Conservation (phyloP, 345 rosid genomes). For the Camelina sativa region DNA sequence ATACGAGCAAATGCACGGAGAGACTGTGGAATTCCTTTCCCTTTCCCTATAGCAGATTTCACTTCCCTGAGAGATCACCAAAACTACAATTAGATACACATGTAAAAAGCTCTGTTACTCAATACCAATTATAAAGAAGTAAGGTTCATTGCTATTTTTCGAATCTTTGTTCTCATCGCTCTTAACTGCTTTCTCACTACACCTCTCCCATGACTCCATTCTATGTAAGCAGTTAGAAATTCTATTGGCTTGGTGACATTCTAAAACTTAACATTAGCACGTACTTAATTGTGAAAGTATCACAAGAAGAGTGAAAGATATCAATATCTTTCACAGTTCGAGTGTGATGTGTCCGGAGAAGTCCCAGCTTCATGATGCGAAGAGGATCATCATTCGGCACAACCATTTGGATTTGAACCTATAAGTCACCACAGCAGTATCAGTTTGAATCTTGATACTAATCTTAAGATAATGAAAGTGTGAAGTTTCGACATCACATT, state of each 20-base stretch:
- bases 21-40: conserved; percentile 82
- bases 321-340: conserved; percentile 49
- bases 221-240: background rate
- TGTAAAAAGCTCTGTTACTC: background rate
- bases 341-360: conserved; percentile 53
- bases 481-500: background rate
- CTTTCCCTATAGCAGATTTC: conserved; percentile 67
- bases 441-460: conserved; percentile 10
- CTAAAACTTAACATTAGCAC: conserved; percentile 44
- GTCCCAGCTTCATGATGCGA: conserved; percentile 56
- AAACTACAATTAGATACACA: conserved; percentile 19
- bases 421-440: conserved; percentile 38
- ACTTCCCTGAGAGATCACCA: conserved; percentile 63
- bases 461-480: background rate
- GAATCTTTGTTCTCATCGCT: background rate
- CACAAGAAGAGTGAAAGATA: conserved; percentile 48
- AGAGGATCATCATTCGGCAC: conserved; percentile 58
- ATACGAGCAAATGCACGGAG: conserved; percentile 89
- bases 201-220: background rate
- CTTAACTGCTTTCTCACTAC: conserved; percentile 1
- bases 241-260: background rate
- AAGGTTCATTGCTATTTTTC: background rate
- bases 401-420: conserved; percentile 64
- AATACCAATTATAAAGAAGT: background rate
- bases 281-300: conserved; percentile 71